Conservation (phyloP, 306 rosid genomes). For the Cucumis melo region DNA sequence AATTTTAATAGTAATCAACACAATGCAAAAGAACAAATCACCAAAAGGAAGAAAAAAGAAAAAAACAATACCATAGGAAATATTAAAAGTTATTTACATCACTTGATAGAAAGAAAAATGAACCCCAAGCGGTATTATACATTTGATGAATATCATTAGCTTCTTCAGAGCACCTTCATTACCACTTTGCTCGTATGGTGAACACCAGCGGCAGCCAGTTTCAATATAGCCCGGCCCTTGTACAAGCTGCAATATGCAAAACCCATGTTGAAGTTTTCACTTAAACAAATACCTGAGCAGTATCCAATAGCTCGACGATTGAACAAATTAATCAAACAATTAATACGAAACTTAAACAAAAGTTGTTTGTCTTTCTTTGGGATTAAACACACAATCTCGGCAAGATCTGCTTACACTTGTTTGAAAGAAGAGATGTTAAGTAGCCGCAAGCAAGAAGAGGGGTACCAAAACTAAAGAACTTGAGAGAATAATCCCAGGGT, state of each 20-base stretch:
- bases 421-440: neutral
- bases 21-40: neutral
- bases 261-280: neutral
- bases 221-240: constrained; percentile 45
- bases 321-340: neutral
- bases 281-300: neutral
- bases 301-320: neutral
- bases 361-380: no score
- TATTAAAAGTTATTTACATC: neutral
- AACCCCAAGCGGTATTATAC: neutral
- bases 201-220: constrained; percentile 57
- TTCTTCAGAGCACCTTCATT: constrained; percentile 42
- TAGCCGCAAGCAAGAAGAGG: neutral
- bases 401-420: neutral
- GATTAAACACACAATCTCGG: no score
- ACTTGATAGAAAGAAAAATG: neutral
- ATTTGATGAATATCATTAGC: neutral
- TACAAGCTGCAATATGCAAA: constrained; percentile 45
- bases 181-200: constrained; percentile 50
- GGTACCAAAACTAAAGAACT: neutral
- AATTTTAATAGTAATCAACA: neutral
- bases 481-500: neutral
- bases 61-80: neutral
- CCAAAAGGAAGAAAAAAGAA: neutral
- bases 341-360: neutral